Conservation (phyloP, 179 eudicot genomes). For the Beta lomatogona region DNA sequence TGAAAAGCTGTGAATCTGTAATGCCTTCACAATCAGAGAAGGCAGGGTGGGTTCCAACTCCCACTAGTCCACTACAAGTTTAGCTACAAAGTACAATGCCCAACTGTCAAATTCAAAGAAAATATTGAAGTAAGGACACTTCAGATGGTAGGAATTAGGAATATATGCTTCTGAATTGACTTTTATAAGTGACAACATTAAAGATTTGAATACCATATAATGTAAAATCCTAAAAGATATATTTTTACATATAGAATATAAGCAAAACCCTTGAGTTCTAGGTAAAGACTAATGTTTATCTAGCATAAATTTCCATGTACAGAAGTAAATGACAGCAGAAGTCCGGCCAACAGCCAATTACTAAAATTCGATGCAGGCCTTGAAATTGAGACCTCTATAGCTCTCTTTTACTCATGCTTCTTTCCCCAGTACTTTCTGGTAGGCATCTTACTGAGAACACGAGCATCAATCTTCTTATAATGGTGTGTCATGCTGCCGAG, state of each 20-base stretch:
- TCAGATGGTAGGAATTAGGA: neutral
- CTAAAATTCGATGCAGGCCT: neutral
- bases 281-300: neutral
- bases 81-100: no score
- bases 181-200: neutral
- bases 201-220: slow-evolving; percentile 1
- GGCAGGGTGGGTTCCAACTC: no score
- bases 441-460: slow-evolving; percentile 63
- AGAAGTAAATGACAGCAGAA: slow-evolving; percentile 2
- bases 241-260: neutral
- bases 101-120: no score
- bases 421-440: slow-evolving; percentile 49
- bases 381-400: neutral
- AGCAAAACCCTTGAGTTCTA: neutral
- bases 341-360: neutral
- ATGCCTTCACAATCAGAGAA: no score
- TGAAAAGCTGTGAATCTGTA: no score
- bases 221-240: neutral
- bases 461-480: slow-evolving; percentile 61
- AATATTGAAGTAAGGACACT: no score
- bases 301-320: slow-evolving; percentile 13
- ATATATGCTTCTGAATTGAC: neutral
- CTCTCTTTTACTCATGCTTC: slow-evolving; percentile 47
- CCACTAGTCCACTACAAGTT: no score
- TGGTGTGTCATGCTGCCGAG: slow-evolving; percentile 55